phyloP scores from a whole-genome alignment of 805 yeast genomes.

The Saccharomyces kudriavzevii region DNA sequence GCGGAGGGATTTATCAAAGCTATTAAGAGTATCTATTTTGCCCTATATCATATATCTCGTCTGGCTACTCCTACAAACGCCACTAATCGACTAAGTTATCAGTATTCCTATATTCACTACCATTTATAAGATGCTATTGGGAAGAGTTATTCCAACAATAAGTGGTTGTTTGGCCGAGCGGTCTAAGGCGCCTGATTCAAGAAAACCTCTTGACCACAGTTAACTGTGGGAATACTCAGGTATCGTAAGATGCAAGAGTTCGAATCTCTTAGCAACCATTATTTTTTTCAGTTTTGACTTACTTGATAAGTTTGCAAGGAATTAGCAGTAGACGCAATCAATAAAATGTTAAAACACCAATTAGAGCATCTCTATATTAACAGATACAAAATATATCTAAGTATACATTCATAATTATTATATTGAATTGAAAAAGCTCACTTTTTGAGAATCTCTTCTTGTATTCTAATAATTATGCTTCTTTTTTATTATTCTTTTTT shows the following conservation, averaged over 20 bases:
- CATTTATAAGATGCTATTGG: no score
- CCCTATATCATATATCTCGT: no score
- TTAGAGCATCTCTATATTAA: not conserved
- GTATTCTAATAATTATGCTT: not conserved
- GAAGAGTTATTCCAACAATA: no score
- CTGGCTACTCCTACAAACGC: no score
- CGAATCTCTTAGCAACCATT: conserved; percentile 27
- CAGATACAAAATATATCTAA: not conserved
- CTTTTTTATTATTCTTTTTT: not conserved
- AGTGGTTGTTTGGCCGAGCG: conserved; percentile 28
- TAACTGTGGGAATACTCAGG: conserved; percentile 19
- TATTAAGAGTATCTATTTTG: no score
- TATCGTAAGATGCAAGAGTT: conserved; percentile 27
- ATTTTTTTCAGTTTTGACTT: conserved; percentile 4
- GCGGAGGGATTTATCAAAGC: no score
- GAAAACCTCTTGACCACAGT: conserved; percentile 15
- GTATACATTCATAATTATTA: not conserved
- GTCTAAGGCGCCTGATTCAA: conserved; percentile 29
- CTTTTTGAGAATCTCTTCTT: not conserved
- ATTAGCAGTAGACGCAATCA: conserved; percentile 7
- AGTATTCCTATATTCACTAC: no score
- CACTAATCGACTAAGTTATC: no score
- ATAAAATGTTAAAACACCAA: not conserved
- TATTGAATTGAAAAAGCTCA: not conserved
- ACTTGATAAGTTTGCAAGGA: not conserved